Evolutionary conservation across 2,329 filamentous ascomycete genomes (phyloP).

Genomic region (Diaporthe vaccinii): DNA sequence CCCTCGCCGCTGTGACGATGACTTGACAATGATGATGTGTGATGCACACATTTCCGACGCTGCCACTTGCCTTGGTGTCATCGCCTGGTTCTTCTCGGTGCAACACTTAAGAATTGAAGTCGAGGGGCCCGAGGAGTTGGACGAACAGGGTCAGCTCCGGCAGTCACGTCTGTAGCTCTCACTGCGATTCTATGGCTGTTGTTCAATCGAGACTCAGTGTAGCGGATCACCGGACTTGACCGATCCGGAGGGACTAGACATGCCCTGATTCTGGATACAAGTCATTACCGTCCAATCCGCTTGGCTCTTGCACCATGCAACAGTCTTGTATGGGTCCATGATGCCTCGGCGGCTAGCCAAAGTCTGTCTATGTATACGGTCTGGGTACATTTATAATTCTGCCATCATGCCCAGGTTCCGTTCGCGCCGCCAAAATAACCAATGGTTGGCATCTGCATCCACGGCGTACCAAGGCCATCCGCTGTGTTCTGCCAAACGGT

Average conservation of each 20-base stretch:
- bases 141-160: not conserved
- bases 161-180: not conserved
- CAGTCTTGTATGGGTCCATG: not conserved
- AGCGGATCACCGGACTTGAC: not conserved
- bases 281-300: not conserved
- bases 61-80: not conserved
- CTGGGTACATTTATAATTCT: too few species aligned
- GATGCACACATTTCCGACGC: not conserved
- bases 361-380: not conserved
- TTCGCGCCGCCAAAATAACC: conserved; percentile 52
- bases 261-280: not conserved
- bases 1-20: not conserved
- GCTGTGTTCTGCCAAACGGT: conserved; percentile 53
- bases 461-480: conserved; percentile 49
- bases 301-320: not conserved
- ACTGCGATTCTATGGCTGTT: not conserved
- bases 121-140: not conserved
- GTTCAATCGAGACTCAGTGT: too few species aligned
- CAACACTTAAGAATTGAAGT: not conserved
- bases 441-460: conserved; percentile 49
- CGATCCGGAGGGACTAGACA: not conserved
- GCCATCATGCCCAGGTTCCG: conserved; percentile 49
- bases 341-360: conserved; percentile 12
- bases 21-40: not conserved
- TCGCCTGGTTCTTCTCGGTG: not conserved